A percentile compares a stretch with the other conserved stretches of the same genome.
Conservation (phyloP, 2,329 filamentous ascomycete species). For the Penicillium glabrum region DNA sequence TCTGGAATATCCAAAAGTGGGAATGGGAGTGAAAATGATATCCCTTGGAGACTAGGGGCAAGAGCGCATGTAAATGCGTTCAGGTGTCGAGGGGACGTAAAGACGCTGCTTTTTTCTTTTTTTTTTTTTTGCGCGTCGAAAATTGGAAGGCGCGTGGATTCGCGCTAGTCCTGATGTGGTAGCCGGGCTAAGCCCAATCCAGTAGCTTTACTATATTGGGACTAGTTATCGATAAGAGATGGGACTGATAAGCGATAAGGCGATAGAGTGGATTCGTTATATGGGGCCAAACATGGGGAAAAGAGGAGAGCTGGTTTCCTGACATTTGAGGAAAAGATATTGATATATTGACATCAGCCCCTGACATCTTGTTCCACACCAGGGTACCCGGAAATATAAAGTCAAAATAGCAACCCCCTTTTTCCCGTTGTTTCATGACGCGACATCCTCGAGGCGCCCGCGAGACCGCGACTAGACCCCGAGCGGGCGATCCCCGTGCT, state of each 20-base stretch:
- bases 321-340: not conserved
- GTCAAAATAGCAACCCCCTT: not conserved
- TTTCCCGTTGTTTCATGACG: conserved; percentile 16
- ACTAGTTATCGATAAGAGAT: conserved; percentile 1
- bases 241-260: not conserved
- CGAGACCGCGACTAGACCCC: not conserved
- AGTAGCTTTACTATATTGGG: conserved; percentile 7
- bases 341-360: not conserved
- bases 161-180: conserved; percentile 18
- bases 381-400: not conserved
- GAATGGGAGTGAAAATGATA: conserved; percentile 7
- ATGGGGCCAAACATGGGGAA: not conserved
- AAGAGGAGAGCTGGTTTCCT: not conserved
- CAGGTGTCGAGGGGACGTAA: not conserved
- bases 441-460: conserved; percentile 5
- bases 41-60: conserved; percentile 5
- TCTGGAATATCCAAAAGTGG: conserved; percentile 1
- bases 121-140: conserved; percentile 20
- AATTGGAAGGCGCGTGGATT: conserved; percentile 14
- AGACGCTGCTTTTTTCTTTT: conserved; percentile 6
- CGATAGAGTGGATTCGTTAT: not conserved
- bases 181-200: conserved; percentile 8
- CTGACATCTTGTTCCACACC: not conserved
- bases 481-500: conserved; percentile 10
- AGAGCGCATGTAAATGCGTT: not conserved